Base-by-base conservation (phyloP, 2,329 filamentous ascomycete genomes). In the Cladosporium sp. region DNA sequence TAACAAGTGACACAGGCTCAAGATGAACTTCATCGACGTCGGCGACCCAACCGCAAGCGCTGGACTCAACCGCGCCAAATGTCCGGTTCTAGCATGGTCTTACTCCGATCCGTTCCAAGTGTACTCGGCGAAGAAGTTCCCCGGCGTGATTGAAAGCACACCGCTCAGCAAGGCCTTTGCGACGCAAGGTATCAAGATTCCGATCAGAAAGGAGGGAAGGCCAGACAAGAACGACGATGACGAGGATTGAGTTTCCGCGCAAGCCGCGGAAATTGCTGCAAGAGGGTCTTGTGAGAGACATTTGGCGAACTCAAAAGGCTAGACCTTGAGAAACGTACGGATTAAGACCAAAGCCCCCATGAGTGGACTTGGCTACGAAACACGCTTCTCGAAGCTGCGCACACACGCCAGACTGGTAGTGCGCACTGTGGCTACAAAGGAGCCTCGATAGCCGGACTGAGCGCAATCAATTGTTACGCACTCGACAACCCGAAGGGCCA, bases 91-190 rank as follows among this genome's bases (percentile, higher is more conserved):
- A 15, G 90, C 92, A 1, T 86, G 84, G 7, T 85, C 83, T 60
- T 97, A 92, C 70, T 94, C 88, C 41, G 86, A 95, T 4, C 78
- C 83, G 2, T 97, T 98, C 74, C 88, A 89, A 48, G 93, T 98
- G 25, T 97, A 86, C 70, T 95, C 88, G 2, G 93, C 93, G 41
- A 98, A 98, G 78, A 96, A 96, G 64, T 98, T 98, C 69, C 93
- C 93, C 0, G 93, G 93, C 35, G 93, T 98, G 1, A 95, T 95
- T 51, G 92, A 97, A 67, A 94, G 87, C 67, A 98, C 93, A 0
- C 72, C 83, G 3, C 73, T 97, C 15, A 96, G 91, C 77, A 95
- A 94, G 69, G 88, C 83, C 54, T 97, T 98, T 71, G 92, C 93
- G 3, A 78, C 81, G 1, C 93, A 98, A 64, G 93, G 93, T 19